A percentile compares a stretch with the other conserved stretches of the same genome.
Evolutionary conservation across 306 rosid species (phyloP).

Genomic region (Carpinus fangiana): DNA sequence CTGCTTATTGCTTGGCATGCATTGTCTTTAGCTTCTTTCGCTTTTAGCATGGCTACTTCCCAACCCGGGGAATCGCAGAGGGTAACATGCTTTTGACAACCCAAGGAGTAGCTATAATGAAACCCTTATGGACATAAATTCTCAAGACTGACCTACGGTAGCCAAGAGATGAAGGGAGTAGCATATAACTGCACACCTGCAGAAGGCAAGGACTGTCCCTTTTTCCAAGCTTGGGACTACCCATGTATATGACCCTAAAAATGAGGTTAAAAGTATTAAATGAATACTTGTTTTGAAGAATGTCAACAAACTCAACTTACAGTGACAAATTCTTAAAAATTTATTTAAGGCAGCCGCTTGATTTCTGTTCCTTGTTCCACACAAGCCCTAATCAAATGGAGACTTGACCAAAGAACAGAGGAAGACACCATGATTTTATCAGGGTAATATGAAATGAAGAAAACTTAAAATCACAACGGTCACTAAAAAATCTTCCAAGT

Average conservation of each 20-base stretch:
- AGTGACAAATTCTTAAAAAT: not conserved
- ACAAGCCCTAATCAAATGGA: not conserved
- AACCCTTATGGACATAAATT: not conserved
- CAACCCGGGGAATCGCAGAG: not conserved
- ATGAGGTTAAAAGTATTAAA: not conserved
- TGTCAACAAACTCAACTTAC: not conserved
- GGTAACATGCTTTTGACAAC: not conserved
- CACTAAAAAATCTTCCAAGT: too few species aligned
- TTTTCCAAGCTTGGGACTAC: too few species aligned
- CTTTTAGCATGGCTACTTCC: not conserved
- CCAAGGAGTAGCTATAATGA: not conserved
- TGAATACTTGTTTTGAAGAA: not conserved
- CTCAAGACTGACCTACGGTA: not conserved
- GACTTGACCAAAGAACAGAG: not conserved
- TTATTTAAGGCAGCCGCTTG: not conserved
- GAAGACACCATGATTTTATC: not conserved
- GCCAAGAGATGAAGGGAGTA: not conserved
- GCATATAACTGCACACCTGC: not conserved
- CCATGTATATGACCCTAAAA: not conserved
- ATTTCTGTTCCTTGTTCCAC: not conserved
- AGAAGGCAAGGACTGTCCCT: too few species aligned
- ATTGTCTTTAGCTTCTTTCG: not conserved
- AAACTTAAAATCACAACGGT: not conserved
- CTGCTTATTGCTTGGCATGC: not conserved
- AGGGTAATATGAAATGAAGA: not conserved